Conservation (phyloP, 495 filamentous ascomycete genomes). For the Neurospora sp. region DNA sequence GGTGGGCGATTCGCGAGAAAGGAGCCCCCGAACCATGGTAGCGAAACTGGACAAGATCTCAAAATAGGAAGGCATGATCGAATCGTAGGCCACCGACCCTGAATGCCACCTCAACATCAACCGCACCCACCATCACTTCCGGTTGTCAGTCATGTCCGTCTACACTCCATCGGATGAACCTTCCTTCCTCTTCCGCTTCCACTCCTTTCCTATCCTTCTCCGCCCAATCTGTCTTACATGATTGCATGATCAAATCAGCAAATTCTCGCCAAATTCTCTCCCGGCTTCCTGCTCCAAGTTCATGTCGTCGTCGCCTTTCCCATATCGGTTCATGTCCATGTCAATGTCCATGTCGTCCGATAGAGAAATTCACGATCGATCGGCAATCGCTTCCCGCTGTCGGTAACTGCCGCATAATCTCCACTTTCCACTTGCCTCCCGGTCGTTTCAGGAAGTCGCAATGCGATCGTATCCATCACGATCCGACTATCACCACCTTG, state of each 20-base stretch:
- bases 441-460: background rate
- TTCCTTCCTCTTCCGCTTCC: background rate
- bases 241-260: background rate
- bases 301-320: background rate
- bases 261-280: background rate
- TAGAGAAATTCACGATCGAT: background rate
- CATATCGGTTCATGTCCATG: background rate
- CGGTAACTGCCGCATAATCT: background rate
- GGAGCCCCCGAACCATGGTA: background rate
- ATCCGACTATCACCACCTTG: background rate
- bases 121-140: background rate
- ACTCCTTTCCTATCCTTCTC: background rate
- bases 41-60: background rate
- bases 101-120: background rate
- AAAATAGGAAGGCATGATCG: background rate
- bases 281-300: background rate
- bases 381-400: background rate
- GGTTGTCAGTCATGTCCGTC: background rate
- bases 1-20: background rate
- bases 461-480: background rate
- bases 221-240: background rate
- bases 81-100: background rate
- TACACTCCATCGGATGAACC: background rate
- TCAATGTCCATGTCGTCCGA: background rate
- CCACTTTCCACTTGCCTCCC: background rate